Base-by-base conservation (phyloP, 2,329 filamentous ascomycete genomes). In the Fusarium bactridioides region DNA sequence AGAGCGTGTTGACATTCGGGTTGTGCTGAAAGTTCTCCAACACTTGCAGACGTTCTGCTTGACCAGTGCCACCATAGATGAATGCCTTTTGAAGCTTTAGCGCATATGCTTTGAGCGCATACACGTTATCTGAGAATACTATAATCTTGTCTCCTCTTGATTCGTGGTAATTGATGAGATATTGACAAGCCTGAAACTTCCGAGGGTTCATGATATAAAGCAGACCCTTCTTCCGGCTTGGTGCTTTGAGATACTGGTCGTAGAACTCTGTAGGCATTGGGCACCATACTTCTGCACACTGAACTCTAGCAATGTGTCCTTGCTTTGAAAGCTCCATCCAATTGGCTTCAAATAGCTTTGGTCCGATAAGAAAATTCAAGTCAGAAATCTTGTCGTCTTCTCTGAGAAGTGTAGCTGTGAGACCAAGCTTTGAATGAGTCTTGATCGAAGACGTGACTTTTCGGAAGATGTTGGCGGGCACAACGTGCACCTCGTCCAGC, bases 251-350 rank as follows among this genome's bases (percentile, higher is more conserved):
- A 82, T 98, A 99, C 80, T 98, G 94, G 23, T 94, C 92, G 81
- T 98, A 98, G 80, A 99, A 99, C 76, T 99, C 96, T 1, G 95
- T 96, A 0, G 96, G 97, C 96, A 99, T 99, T 5, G 95, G 94
- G 79, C 96, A 99, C 96, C 96, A 99, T 11, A 99, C 96, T 82
- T 99, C 96, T 19, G 96, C 96, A 81, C 96, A 99, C 81, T 99
- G 96, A 4, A 99, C 96, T 75, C 94, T 92, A 40, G 96, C 96
- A 80, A 99, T 99, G 79, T 98, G 95, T 2, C 96, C 96, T 82
- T 98, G 94, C 78, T 98, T 94, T 3, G 95, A 96, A 44, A 99
- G 88, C 81, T 99, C 96, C 91, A 98, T 97, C 96, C 96, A 99
- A 81, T 99, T 99, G 33, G 96, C 96, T 82, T 99, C 96, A 79